Conservation (phyloP, 192 early-diverging fungal species). For the Gamsiella multidivaricata region DNA sequence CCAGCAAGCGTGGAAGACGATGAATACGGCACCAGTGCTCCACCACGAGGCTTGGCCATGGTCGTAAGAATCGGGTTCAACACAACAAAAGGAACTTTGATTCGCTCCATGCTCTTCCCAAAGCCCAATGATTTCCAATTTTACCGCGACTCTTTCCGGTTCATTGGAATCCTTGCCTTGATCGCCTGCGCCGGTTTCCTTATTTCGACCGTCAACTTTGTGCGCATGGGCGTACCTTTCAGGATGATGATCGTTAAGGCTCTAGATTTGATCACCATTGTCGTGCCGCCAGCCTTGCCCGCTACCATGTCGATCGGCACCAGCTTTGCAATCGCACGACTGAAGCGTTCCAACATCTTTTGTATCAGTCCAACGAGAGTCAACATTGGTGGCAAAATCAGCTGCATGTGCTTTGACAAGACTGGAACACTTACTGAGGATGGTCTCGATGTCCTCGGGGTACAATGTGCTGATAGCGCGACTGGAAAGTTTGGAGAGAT, state of each 20-base stretch:
- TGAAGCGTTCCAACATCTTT: conserved; percentile 86
- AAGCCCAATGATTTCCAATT: conserved; percentile 97
- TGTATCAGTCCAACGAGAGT: conserved; percentile 94
- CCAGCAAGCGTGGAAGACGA: conserved; percentile 36
- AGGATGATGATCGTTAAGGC: conserved; percentile 87
- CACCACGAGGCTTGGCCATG: conserved; percentile 75
- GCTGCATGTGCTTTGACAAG: conserved; percentile 99
- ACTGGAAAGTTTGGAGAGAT: conserved; percentile 59
- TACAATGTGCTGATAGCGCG: conserved; percentile 70
- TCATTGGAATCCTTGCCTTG: conserved; percentile 89
- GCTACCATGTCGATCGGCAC: conserved; percentile 99
- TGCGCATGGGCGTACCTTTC: conserved; percentile 77
- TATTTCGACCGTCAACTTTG: conserved; percentile 88
- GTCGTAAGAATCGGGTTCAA: conserved; percentile 90
- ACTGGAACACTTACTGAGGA: conserved; percentile 98
- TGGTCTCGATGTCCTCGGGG: conserved; percentile 94
- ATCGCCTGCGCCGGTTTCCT: conserved; percentile 91
- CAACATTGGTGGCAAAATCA: conserved; percentile 95
- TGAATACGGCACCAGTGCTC: conserved; percentile 37
- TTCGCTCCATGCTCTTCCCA: conserved; percentile 96
- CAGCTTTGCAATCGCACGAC: conserved; percentile 89
- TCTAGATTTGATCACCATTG: conserved; percentile 95
- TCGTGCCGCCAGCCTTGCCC: conserved; percentile 95
- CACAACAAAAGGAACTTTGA: conserved; percentile 94
- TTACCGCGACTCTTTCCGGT: conserved; percentile 96